Percentiles rank a stretch among this genome's conserved stretches.
phyloP scores from a whole-genome alignment of 768 basidiomycete species.

The Amanita polypyramis region DNA sequence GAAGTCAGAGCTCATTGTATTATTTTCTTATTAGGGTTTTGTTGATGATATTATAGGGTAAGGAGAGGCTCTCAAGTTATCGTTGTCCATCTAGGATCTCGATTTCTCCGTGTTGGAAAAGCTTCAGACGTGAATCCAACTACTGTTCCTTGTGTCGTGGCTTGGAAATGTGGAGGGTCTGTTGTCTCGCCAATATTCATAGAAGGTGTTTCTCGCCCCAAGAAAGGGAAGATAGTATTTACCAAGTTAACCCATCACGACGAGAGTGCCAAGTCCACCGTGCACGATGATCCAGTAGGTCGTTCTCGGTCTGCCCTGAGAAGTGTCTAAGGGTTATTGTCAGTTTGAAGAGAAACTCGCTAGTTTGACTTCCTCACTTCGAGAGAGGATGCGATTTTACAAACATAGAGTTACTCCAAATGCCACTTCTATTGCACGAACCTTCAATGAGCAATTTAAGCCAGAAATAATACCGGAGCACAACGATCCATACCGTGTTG shows the following conservation, averaged over 20 bases:
- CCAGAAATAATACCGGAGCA: slow-evolving; percentile 79
- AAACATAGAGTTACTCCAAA: slow-evolving; percentile 68
- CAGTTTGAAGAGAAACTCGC: slow-evolving; percentile 74
- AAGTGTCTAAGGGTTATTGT: background rate
- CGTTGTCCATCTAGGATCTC: slow-evolving; percentile 73
- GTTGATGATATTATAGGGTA: slow-evolving; percentile 22
- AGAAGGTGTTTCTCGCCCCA: slow-evolving; percentile 47
- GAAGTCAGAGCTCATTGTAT: slow-evolving; percentile 26
- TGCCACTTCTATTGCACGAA: slow-evolving; percentile 58
- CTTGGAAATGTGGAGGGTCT: slow-evolving; percentile 44
- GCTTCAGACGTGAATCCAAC: slow-evolving; percentile 72
- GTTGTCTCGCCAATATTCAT: slow-evolving; percentile 33
- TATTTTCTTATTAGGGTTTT: slow-evolving; percentile 13
- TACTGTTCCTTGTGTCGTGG: slow-evolving; percentile 60
- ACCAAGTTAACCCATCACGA: slow-evolving; percentile 27
- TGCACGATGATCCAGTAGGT: slow-evolving; percentile 58
- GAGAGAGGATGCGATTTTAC: slow-evolving; percentile 81
- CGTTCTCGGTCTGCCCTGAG: background rate
- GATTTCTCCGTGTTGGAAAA: slow-evolving; percentile 60
- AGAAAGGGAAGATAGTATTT: slow-evolving; percentile 19
- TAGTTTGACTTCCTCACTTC: slow-evolving; percentile 58
- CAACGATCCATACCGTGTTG: slow-evolving; percentile 73
- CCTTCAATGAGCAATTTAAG: slow-evolving; percentile 75
- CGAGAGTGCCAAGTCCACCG: slow-evolving; percentile 35
- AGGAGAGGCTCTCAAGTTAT: slow-evolving; percentile 70